Evolutionary conservation across 306 rosid species (phyloP).

Genomic region (Quercus berberidifolia): DNA sequence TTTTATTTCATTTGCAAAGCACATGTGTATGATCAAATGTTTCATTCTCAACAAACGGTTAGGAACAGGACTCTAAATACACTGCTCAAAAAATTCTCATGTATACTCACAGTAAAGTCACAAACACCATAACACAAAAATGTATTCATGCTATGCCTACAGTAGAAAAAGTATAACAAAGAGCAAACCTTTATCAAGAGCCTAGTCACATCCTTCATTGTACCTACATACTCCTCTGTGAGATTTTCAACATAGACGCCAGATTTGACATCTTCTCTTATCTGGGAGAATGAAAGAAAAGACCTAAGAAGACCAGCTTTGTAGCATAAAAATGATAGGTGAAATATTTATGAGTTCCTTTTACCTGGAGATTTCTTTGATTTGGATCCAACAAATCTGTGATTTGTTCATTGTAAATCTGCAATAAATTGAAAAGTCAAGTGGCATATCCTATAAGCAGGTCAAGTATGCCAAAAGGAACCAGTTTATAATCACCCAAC

Average conservation of each 20-base stretch:
- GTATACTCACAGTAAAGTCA: slow-evolving; percentile 5
- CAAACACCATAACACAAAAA: slow-evolving; percentile 1
- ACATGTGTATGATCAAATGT: neutral
- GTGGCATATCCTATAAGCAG: slow-evolving; percentile 10
- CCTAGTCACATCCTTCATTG: slow-evolving; percentile 70
- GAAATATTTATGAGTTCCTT: slow-evolving; percentile 5
- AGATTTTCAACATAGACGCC: slow-evolving; percentile 98
- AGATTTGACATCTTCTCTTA: slow-evolving; percentile 98
- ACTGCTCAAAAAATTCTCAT: neutral
- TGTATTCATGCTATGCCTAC: slow-evolving; percentile 1
- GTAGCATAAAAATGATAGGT: slow-evolving; percentile 4
- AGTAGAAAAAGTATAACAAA: slow-evolving; percentile 6
- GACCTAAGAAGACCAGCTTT: slow-evolving; percentile 13
- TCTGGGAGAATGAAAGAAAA: slow-evolving; percentile 40
- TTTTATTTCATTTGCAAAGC: neutral
- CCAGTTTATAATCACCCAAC: slow-evolving; percentile 31
- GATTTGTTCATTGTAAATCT: slow-evolving; percentile 99
- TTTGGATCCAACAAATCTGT: slow-evolving; percentile 90
- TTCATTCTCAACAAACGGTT: neutral
- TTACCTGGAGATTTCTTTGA: slow-evolving; percentile 82
- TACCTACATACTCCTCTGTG: slow-evolving; percentile 69
- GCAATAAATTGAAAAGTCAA: slow-evolving; percentile 27
- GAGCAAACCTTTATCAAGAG: slow-evolving; percentile 74
- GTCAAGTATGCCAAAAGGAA: slow-evolving; percentile 12
- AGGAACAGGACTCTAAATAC: neutral